Evolutionary conservation across 768 basidiomycete species (phyloP).

Genomic region (Tricholoma sp.): DNA sequence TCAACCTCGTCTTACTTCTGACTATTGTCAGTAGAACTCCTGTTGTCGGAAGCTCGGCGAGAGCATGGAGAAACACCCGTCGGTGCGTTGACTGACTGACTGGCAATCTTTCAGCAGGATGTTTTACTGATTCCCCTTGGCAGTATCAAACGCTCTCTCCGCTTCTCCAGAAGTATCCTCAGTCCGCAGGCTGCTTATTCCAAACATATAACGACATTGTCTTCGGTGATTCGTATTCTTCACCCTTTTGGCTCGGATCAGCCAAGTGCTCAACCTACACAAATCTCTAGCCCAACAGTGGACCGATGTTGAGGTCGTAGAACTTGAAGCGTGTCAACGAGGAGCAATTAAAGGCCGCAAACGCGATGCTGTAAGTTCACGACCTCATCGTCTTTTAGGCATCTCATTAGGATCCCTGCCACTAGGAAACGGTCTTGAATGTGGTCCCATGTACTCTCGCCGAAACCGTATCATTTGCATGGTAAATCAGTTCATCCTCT

Average conservation of each 20-base stretch:
- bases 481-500: conserved; percentile 29
- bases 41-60: too few relatives aligned
- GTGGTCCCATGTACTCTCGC: conserved; percentile 67
- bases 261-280: background rate
- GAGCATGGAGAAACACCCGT: conserved; percentile 21
- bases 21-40: too few relatives aligned
- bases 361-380: conserved; percentile 41
- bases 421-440: conserved; percentile 38
- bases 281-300: conserved; percentile 60
- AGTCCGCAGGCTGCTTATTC: conserved; percentile 54
- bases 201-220: conserved; percentile 74
- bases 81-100: conserved; percentile 12
- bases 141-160: conserved; percentile 45
- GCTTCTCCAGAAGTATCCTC: conserved; percentile 57
- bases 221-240: conserved; percentile 38
- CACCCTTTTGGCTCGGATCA: background rate
- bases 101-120: background rate
- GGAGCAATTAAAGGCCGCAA: conserved; percentile 57
- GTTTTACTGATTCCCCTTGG: background rate
- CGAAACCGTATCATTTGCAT: conserved; percentile 59
- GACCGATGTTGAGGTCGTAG: conserved; percentile 57
- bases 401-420: background rate
- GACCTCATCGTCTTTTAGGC: conserved; percentile 2
- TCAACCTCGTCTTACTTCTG: background rate
- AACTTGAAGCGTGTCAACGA: conserved; percentile 48